A percentile compares a stretch with the other conserved stretches of the same genome.
These are phyloP conservation scores for Hyphochytrium catenoides DNA, from an alignment of 352 stramenopile genomes.

Conservation along the genomic window DNA sequence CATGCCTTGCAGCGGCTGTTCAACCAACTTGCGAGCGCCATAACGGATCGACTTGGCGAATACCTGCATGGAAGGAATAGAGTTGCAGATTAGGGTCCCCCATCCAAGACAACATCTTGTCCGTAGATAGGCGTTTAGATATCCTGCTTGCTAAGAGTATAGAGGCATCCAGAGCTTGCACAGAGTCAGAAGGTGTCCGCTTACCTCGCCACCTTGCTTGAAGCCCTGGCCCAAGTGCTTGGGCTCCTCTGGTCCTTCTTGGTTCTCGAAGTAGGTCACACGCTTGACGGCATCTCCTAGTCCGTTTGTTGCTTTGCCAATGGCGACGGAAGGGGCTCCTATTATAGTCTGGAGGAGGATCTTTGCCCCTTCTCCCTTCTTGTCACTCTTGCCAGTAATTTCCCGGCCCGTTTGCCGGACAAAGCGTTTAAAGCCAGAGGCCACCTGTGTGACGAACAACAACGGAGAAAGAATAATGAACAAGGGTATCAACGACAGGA, in stretches of 20 bases:
- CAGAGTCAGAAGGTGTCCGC: too few relatives aligned
- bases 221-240: conserved; percentile 44
- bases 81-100: too few relatives aligned
- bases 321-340: conserved; percentile 32
- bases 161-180: too few relatives aligned
- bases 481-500: too few relatives aligned
- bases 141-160: too few relatives aligned
- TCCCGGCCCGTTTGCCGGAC: conserved; percentile 52
- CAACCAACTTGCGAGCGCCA: conserved; percentile 46
- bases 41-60: conserved; percentile 46
- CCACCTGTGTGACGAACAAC: too few relatives aligned
- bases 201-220: conserved; percentile 33
- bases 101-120: too few relatives aligned
- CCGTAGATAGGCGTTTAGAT: too few relatives aligned
- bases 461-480: too few relatives aligned
- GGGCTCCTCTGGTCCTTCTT: conserved; percentile 33
- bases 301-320: conserved; percentile 56
- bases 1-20: conserved; percentile 39
- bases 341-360: conserved; percentile 53
- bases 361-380: conserved; percentile 47
- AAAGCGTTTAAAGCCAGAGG: conserved; percentile 43
- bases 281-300: conserved; percentile 61
- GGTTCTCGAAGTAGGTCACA: conserved; percentile 41
- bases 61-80: too few relatives aligned
- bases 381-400: conserved; percentile 33